Evolutionary conservation across 75 land plant species (phyloP), one percentile per base, ranked within the genome.

Genomic region (Pinus albicaulis): DNA sequence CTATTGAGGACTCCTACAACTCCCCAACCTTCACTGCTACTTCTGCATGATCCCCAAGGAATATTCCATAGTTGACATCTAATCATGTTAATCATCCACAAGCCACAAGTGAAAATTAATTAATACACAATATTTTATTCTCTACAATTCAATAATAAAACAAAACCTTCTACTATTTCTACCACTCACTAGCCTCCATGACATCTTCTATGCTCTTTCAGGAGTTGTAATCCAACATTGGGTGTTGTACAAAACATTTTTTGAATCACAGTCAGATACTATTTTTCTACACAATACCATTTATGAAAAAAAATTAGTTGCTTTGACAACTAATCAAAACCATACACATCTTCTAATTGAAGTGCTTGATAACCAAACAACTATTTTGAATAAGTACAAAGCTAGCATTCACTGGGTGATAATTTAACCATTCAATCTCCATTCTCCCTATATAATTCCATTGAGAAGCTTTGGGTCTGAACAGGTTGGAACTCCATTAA

Each of bases 201-300:
- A 94, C 88, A 66, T n/a, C n/a, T n/a, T n/a, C n/a, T n/a, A n/a
- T n/a, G n/a, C n/a, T n/a, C n/a, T n/a, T n/a, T n/a, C n/a, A n/a
- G n/a, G n/a, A n/a, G n/a, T n/a, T n/a, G n/a, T n/a, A n/a, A n/a
- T n/a, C n/a, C n/a, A n/a, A n/a, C n/a, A n/a, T n/a, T n/a, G n/a
- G 55, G 38, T 74, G 17, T 89, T 79, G 74, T 87, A 92, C 55
- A 86, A 80, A 2, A 93, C 95, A 1, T 83, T 91, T 3, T 92
- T 93, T 1, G 99, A 93, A 76, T 97, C 99, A 74, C 99, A 97
- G 76, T 97, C 99, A 0, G 97, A 93, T 15, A 84, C 91, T 19
- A 97, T 90, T 71, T 93, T 92, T 48, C 96, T 93, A 76, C 70
- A 77, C 36, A 24, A 61, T 31, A 31, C 1, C 1, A 31, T 31